Evolutionary conservation across 1,284 basidiomycete genomes (phyloP), one percentile per base, ranked within the genome.

Genomic region (Sporisorium iseilematis-ciliati): DNA sequence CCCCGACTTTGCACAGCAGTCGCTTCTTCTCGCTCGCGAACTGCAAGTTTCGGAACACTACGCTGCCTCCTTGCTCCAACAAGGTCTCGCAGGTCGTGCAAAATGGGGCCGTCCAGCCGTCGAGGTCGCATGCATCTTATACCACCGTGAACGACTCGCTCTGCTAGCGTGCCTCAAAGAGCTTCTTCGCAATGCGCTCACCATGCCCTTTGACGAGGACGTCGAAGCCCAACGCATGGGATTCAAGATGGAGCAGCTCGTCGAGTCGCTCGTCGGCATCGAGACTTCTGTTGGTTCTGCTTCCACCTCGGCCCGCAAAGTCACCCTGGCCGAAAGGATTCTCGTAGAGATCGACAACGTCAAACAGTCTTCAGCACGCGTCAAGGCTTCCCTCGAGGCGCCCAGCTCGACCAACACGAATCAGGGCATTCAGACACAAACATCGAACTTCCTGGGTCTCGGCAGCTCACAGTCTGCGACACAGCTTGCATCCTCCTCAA

Each of bases 41-140:
- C 66, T 84, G 4, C 25, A 59, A 26, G 75, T 84, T 35, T 84
- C 83, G 25, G 83, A 84, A 55, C 66, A 68, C 43, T 84, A 78
- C 57, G 81, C 82, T 16, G 84, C 84, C 10, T 84, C 82, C 5
- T 75, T 85, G 25, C 66, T 85, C 12, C 82, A 84, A 45, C 83
- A 78, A 25, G 82, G 79, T 45, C 65, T 83, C n/a, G 65, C 70
- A 0, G 74, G 73, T 2, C 55, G 79, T 18, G 72, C 81, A 18
- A 79, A 78, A 25, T 85, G 80, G 80, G 78, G 67, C 21, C 78
- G 84, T 26, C 46, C 75, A 10, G 78, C 80, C 5, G 60, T 78
- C 43, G 84, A 85, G 12, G 79, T 82, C 23, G 81, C 83, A 16
- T 78, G 77, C 59, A 77, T 84, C 40, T 66, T 85, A 21, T 78